Evolutionary conservation across 2,329 filamentous ascomycete genomes (phyloP), one percentile per base, ranked within the genome.

Genomic region (Fusarium nodosum): DNA sequence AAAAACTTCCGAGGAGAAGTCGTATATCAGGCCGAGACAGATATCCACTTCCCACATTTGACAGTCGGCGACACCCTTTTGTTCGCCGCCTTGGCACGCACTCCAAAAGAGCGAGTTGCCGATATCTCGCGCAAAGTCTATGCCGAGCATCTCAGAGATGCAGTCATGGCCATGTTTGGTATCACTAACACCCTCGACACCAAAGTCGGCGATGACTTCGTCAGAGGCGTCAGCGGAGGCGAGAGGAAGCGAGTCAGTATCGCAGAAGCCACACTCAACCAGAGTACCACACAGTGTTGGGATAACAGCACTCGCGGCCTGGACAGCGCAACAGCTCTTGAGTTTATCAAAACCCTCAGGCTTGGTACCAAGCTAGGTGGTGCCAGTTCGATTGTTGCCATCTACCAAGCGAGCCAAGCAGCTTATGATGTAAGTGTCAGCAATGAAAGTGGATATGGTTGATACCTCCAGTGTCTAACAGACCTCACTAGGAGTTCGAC

Each of bases 11-110:
- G 91, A 20, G 92, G 93, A 60, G 92, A 95, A 79, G 91, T 91
- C 56, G 93, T 95, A 76, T 95, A 94, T 80, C 93, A 91, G 0
- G 91, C 91, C 56, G 92, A 94, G 78, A 90, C 92, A 38, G 93
- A 95, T 76, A 89, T 91, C 4, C 91, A 93, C 79, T 93, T 93
- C 73, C 90, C 91, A 5, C 87, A 89, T 78, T 80, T 94, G 68
- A 89, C 87, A 7, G 91, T 94, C 18, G 91, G 91, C 53, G 90
- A 94, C 71, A 94, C 92, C 0, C 82, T 94, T 10, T 88, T 87
- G 51, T 94, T 94, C 66, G 92, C 92, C 10, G 91, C 92, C 8
- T 83, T 86, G 28, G 90, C 91, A 4, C 84, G 90, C 52, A 86
- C 88, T 18, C 89, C 90, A 1, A 84, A 86, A 18, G 74, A 84